Evolutionary conservation across 2,329 filamentous ascomycete species (phyloP).

Genomic region (Thelonectria rubi): DNA sequence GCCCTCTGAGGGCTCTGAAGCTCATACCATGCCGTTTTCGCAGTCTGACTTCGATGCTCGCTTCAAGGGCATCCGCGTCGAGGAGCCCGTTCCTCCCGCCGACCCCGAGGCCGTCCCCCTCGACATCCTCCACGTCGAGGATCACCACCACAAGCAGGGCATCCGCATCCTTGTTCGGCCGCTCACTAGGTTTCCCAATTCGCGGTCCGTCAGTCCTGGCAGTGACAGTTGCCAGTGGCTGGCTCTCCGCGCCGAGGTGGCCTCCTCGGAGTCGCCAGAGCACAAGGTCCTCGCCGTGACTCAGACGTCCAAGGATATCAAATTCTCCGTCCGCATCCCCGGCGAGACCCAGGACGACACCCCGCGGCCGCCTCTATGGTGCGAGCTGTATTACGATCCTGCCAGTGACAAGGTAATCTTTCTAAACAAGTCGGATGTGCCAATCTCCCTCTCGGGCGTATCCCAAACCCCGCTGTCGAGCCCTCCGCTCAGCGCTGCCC

Average conservation of each 20-base stretch:
- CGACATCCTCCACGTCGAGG: constrained; percentile 61
- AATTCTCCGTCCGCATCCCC: constrained; percentile 66
- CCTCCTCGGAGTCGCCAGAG: constrained; percentile 60
- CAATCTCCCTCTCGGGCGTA: constrained; percentile 59
- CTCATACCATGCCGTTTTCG: constrained; percentile 68
- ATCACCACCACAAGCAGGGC: constrained; percentile 62
- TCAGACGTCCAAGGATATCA: constrained; percentile 68
- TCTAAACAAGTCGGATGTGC: constrained; percentile 63
- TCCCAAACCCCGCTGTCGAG: constrained; percentile 52
- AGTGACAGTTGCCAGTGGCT: constrained; percentile 67
- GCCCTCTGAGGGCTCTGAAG: constrained; percentile 53
- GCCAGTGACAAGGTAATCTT: constrained; percentile 67
- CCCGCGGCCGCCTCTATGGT: constrained; percentile 62
- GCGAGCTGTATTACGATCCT: constrained; percentile 68
- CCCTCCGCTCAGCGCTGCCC: constrained; percentile 53
- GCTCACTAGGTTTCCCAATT: constrained; percentile 59
- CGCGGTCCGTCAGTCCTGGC: constrained; percentile 64
- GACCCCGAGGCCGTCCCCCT: constrained; percentile 59
- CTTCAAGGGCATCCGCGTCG: constrained; percentile 56
- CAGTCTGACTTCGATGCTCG: constrained; percentile 64
- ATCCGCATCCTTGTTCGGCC: constrained; percentile 67
- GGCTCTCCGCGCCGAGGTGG: constrained; percentile 63
- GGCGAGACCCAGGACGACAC: constrained; percentile 55
- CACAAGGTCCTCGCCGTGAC: constrained; percentile 68
- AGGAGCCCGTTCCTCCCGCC: constrained; percentile 51